Evolutionary conservation across 139 green algal species (phyloP), one percentile per base, ranked within the genome.

Genomic region (Picochlorum sp.): DNA sequence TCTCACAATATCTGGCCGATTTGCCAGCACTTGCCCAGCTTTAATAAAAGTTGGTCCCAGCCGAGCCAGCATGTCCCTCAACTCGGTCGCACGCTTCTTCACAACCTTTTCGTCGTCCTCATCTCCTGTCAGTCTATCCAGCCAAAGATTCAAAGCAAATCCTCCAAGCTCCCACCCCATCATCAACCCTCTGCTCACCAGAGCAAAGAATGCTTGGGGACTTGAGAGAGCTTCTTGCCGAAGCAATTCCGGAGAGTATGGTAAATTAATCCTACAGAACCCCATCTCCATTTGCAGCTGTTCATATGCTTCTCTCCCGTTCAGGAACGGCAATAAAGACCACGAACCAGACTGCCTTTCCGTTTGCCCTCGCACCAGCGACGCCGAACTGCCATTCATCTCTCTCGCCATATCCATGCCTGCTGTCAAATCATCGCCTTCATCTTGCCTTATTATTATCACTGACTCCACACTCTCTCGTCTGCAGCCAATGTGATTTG

Each of bases 31-130:
- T 71, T 96, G 90, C 1, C 93, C 93, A 3, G 88, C 87, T 76
- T 99, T 99, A 72, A 99, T 95, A 79, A 99, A 99, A 13, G 80
- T 90, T 5, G 93, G 93, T 2, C 93, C 93, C 33, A 99, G 85
- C 2, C 61, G 55, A 4, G 80, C 90, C 45, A 99, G 78, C 39
- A 82, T 79, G 53, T 93, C 77, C 7, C 85, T 77, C 25, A 97
- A 79, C 79, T 97, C 68, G 13, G 74, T 77, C 3, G 89, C 84
- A 13, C 89, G 75, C 28, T 63, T 43, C 44, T 76, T 74, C 10
- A 95, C 81, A 2, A 64, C 61, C 1, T 20, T 22, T 32, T 44
- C 30, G 32, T 68, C 58, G 12, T 71, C 60, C 9, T 45, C 31
- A 13, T 36, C 20, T 7, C 65, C 70, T 16, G 31, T 47, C 40